Conservation (phyloP, 2,329 filamentous ascomycete genomes). For the Cladosporium colombiae region DNA sequence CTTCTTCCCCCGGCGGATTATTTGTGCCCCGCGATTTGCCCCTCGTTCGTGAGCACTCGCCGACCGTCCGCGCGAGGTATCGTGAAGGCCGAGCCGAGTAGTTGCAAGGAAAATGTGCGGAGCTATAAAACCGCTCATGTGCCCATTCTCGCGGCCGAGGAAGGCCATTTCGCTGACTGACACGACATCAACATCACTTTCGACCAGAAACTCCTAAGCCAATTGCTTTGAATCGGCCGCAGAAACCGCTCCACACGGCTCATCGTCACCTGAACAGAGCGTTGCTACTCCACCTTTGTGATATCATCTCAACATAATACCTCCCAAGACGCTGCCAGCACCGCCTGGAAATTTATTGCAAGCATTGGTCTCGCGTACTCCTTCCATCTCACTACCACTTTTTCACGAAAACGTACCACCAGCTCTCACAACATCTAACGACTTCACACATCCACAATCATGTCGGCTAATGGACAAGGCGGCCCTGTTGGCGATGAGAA, state of each 20-base stretch:
- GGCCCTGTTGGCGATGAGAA: slow-evolving; percentile 66
- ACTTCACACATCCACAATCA: slow-evolving; percentile 31
- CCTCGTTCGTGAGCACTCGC: slow-evolving; percentile 9
- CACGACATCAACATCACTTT: neutral
- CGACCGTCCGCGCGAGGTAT: slow-evolving; percentile 9
- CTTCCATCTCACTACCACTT: neutral
- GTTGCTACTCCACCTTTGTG: slow-evolving; percentile 20
- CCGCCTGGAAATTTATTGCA: slow-evolving; percentile 12
- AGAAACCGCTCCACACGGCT: slow-evolving; percentile 11
- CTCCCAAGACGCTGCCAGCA: slow-evolving; percentile 17
- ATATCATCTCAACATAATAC: slow-evolving; percentile 19
- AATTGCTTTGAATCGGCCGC: neutral
- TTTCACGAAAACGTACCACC: neutral
- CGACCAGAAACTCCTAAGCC: neutral
- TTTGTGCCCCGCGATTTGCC: slow-evolving; percentile 12
- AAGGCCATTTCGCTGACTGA: neutral
- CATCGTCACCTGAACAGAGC: slow-evolving; percentile 19
- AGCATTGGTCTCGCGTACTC: slow-evolving; percentile 1
- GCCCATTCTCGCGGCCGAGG: slow-evolving; percentile 17
- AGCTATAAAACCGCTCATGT: slow-evolving; percentile 19
- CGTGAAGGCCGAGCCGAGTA: slow-evolving; percentile 13
- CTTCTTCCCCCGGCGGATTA: slow-evolving; percentile 8
- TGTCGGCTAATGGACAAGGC: slow-evolving; percentile 42
- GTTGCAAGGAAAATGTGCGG: neutral
- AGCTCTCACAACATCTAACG: slow-evolving; percentile 2